Evolutionary conservation across 495 filamentous ascomycete species (phyloP), one percentile per base, ranked within the genome.

Genomic region (Penicillium cataractarum): DNA sequence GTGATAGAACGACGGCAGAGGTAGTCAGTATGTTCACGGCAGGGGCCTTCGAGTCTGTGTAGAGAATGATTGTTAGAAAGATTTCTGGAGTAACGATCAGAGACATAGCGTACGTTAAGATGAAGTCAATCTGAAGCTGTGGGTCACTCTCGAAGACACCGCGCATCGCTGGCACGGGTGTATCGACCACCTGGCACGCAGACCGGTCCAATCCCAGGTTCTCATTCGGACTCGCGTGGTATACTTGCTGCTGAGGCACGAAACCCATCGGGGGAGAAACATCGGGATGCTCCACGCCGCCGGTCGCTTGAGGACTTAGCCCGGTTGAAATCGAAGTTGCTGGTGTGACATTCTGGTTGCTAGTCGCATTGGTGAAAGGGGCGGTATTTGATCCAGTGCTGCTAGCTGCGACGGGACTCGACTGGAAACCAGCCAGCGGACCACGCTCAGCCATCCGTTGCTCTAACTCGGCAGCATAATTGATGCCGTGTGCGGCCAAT

Each of bases 61-160:
- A 31, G 24, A 17, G 22, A 35, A 46, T 12, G 19, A 55, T 57
- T 32, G 69, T 71, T 66, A 66, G 70, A 44, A 55, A 55, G 40
- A 31, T 50, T 55, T n/a, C 12, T 33, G 3, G 27, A 24, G 8
- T 17, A 42, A 49, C 22, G 49, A 50, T 42, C 10, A 6, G 39
- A 40, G 24, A 49, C 37, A 64, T 58, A 71, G 86, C 92, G 80
- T 91, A 97, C 92, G 90, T 91, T 78, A 97, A 84, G 55, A 98
- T 93, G 82, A 98, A 97, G 73, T 98, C 93, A 73, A 98, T 90
- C 65, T 92, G 93, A 51, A 93, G 83, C 69, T 96, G 91, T 67
- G 77, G 78, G 24, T 82, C 75, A 12, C 90, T 88, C 76, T 95
- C 96, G 67, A 96, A 93, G 63, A 92, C 76, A 5, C 78, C 80